Conservation (phyloP, 345 rosid genomes). For the Eucalyptus regnans region DNA sequence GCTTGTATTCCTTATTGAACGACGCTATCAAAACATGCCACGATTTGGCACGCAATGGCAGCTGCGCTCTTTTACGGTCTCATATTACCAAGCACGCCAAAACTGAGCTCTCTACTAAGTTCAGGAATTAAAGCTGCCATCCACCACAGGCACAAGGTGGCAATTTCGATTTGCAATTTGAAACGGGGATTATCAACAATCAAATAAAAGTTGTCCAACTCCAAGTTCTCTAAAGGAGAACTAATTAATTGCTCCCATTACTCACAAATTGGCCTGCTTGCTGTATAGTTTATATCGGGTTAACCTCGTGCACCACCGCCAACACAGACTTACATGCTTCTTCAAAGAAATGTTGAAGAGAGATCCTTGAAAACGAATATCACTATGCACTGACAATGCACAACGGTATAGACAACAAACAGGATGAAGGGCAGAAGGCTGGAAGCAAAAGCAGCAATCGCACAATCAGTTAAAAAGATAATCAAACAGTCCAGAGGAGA, state of each 20-base stretch:
- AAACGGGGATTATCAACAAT: background rate
- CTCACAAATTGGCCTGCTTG: background rate
- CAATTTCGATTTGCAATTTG: background rate
- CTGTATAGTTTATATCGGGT: background rate
- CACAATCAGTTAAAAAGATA: background rate
- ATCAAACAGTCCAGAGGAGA: background rate
- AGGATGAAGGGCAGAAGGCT: rapidly evolving
- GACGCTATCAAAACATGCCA: background rate
- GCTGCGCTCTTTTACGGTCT: background rate
- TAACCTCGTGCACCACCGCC: background rate
- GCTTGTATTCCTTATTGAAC: background rate
- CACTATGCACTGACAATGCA: background rate
- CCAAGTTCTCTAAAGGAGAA: background rate
- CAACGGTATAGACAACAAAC: background rate
- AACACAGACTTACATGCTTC: background rate
- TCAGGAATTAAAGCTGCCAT: background rate
- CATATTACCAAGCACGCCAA: background rate
- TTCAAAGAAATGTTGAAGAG: background rate
- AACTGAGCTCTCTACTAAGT: background rate
- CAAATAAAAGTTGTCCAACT: background rate
- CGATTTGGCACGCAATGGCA: background rate
- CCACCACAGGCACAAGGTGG: background rate
- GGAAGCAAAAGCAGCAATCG: background rate
- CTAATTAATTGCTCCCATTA: background rate
- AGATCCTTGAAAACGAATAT: background rate